A percentile compares a stretch with the other conserved stretches of the same genome.
Conservation (phyloP, 2,329 filamentous ascomycete species). For the Passalora sequoiae region DNA sequence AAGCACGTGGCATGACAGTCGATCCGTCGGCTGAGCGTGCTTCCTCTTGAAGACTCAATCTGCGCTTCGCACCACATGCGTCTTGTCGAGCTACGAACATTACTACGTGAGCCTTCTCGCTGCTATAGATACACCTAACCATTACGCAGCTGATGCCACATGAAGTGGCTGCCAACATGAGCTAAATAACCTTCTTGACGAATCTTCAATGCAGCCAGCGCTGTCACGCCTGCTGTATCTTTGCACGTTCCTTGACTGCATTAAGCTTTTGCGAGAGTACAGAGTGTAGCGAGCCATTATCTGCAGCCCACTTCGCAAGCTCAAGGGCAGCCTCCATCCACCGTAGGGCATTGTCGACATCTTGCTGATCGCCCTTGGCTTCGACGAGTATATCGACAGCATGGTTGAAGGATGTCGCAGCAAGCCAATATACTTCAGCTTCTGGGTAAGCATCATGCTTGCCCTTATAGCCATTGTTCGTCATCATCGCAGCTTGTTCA, state of each 20-base stretch:
- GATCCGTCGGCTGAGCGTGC: no score
- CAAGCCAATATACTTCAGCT: slow-evolving; percentile 72
- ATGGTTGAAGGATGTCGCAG: slow-evolving; percentile 63
- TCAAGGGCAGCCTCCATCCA: slow-evolving; percentile 62
- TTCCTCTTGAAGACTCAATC: no score
- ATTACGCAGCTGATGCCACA: no score
- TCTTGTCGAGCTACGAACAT: no score
- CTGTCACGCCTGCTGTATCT: background rate
- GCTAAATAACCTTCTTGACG: no score
- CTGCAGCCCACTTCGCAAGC: slow-evolving; percentile 55
- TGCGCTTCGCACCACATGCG: no score
- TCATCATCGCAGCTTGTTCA: slow-evolving; percentile 56
- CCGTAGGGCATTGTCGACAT: slow-evolving; percentile 48
- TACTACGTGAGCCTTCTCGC: no score
- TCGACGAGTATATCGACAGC: slow-evolving; percentile 61
- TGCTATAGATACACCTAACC: no score
- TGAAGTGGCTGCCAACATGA: no score
- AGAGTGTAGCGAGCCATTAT: slow-evolving; percentile 40
- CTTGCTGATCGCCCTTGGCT: no score
- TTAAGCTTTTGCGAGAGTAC: slow-evolving; percentile 36
- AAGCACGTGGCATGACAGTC: no score
- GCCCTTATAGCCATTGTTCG: slow-evolving; percentile 32
- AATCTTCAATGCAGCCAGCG: no score
- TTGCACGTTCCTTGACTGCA: slow-evolving; percentile 16
- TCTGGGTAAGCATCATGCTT: slow-evolving; percentile 50